phyloP scores from a whole-genome alignment of 441 rosid genomes.

The Gossypium davidsonii region DNA sequence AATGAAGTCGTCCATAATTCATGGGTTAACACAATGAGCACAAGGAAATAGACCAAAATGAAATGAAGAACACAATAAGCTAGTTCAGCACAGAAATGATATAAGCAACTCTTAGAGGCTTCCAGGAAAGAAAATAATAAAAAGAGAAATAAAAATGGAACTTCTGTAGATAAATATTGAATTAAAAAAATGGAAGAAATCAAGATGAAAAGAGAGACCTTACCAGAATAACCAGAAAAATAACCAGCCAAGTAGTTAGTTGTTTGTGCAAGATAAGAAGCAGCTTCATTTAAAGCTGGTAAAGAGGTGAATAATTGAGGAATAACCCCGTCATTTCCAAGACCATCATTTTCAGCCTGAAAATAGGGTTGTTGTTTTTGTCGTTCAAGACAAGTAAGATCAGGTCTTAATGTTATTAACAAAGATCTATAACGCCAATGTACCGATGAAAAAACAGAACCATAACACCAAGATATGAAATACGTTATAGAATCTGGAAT shows the following conservation, averaged over 20 bases:
- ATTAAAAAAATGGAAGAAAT: not conserved
- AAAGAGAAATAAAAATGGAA: not conserved
- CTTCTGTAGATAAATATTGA: not conserved
- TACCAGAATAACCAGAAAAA: slow-evolving; percentile 77
- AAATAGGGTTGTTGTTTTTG: not conserved
- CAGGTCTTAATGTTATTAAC: not conserved
- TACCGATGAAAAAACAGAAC: not conserved
- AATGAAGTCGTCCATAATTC: not conserved
- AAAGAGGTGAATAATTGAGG: slow-evolving; percentile 60
- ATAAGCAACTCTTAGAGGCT: not conserved
- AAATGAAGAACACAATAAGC: slow-evolving; percentile 3
- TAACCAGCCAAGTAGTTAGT: slow-evolving; percentile 75
- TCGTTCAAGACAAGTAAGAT: not conserved
- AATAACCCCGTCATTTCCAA: slow-evolving; percentile 31
- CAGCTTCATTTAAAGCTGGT: slow-evolving; percentile 75
- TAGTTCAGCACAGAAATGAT: not conserved
- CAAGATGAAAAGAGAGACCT: slow-evolving; percentile 11
- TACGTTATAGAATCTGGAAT: not conserved
- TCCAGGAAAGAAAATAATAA: not conserved
- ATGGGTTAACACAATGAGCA: not conserved
- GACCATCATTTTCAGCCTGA: slow-evolving; percentile 33
- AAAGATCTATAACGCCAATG: not conserved
- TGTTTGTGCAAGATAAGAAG: slow-evolving; percentile 74
- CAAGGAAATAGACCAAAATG: not conserved
- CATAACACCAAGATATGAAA: not conserved